Evolutionary conservation across 2,329 filamentous ascomycete species (phyloP), one percentile per base, ranked within the genome.

Genomic region (Cercospora brassicicola): DNA sequence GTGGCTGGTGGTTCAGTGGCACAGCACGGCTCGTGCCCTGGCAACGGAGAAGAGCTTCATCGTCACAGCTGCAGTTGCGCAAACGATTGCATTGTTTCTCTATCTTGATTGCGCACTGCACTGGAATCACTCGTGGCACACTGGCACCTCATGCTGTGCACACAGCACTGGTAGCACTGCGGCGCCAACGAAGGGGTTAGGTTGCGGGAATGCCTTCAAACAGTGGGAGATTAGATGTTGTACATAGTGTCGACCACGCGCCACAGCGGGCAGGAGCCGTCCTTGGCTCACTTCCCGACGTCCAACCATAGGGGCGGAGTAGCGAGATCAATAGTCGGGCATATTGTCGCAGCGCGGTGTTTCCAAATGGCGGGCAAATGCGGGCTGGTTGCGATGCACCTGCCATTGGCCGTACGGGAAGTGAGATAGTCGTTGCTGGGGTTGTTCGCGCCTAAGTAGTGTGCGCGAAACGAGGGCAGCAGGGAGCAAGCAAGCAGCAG

Each of bases 221-320:
- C 53, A n/a, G 20, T 15, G 53, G 53, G 53, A 57, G 53, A 57
- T 57, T 57, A 33, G 20, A 57, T 18, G 53, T 57, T 57, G 53
- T 57, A n/a, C 26, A 28, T 48, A 3, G 42, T 48, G 42, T 56
- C 20, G 20, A 15, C 53, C 3, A 11, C 23, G 53, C 53, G 26
- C 26, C 53, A 30, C 53, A 30, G 26, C 53, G 53, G 30, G 53
- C 53, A 30, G 53, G 26, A 11, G 26, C 26, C 26, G 15, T 33
- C 26, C 23, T 57, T 26, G 26, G 26, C 20, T 20, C 53, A 57
- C 53, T 30, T 33, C 23, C 53, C 45, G 20, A 51, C 45, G 20
- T 20, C 45, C 45, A 51, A 51, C 45, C 45, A 23, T 51, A 23
- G 10, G 20, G 10, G 45, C 4, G 45, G 45, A 51, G 45, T 23